Conservation (phyloP, 2,329 filamentous ascomycete species). For the Aspergillus neotritici region DNA sequence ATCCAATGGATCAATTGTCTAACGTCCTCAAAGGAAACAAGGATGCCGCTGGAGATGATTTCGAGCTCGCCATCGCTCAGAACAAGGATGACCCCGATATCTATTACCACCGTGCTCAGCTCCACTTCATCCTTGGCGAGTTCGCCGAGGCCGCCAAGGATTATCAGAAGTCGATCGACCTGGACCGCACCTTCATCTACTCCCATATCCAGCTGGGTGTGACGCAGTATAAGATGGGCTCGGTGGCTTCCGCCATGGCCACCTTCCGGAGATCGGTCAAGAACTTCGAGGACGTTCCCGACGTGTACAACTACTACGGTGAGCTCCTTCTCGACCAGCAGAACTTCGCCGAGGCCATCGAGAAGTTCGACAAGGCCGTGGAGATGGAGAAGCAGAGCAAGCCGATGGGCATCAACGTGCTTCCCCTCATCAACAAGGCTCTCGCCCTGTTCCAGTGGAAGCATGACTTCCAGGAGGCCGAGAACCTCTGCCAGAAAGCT, state of each 20-base stretch:
- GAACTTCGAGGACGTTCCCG: constrained; percentile 93
- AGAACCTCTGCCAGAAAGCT: constrained; percentile 95
- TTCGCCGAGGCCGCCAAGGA: constrained; percentile 92
- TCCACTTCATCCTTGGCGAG: constrained; percentile 95
- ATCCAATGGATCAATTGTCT: constrained; percentile 15
- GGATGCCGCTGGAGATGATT: constrained; percentile 81
- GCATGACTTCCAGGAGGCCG: constrained; percentile 88
- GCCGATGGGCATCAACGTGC: constrained; percentile 92
- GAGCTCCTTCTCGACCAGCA: constrained; percentile 94
- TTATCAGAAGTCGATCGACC: constrained; percentile 98
- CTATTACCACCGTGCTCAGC: constrained; percentile 96
- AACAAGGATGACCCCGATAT: constrained; percentile 90
- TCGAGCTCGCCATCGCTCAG: constrained; percentile 75
- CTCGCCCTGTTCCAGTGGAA: constrained; percentile 97
- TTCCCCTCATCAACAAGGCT: constrained; percentile 97
- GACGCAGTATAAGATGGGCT: constrained; percentile 99
- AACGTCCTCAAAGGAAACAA: constrained; percentile 58
- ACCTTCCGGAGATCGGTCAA: constrained; percentile 97
- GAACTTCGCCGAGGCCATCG: constrained; percentile 90
- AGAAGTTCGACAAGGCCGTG: constrained; percentile 97
- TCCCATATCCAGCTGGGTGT: constrained; percentile 98
- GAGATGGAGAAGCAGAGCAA: constrained; percentile 96
- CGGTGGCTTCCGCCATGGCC: constrained; percentile 94
- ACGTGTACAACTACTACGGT: constrained; percentile 99
- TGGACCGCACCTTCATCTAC: constrained; percentile 96